Evolutionary conservation across 2,329 filamentous ascomycete genomes (phyloP), one percentile per base, ranked within the genome.

Genomic region (Verticillium nubilum): DNA sequence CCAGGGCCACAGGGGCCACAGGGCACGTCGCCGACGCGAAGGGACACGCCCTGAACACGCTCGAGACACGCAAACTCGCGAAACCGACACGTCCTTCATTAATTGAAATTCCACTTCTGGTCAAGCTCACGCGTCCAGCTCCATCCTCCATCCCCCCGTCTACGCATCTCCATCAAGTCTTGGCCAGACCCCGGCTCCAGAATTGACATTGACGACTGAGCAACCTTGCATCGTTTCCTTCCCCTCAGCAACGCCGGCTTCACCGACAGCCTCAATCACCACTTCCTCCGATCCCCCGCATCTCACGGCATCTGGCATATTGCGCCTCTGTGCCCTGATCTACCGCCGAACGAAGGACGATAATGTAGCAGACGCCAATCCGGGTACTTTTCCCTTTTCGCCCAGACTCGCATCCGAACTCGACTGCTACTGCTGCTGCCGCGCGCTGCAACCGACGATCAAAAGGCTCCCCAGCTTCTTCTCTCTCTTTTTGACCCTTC

Each of bases 41-140:
- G 25, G 42, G 42, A 50, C 42, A 50, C 42, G 42, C 42, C 35
- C 42, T 26, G n/a, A 25, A 50, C 42, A 50, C 42, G 42, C 42
- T 23, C 19, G 19, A 50, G 61, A 69, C 73, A 72, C 73, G 75
- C 72, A 67, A 68, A 68, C 59, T 60, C 76, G 73, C 76, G 76
- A 78, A 78, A 77, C 68, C 57, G 73, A 78, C 76, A 78, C 76
- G 76, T 73, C 74, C 47, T 9, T 23, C 19, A 57, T 63, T 63
- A 63, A 63, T 63, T 63, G 62, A 63, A 62, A 59, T 59, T 60
- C 62, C 60, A n/a, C 17, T 59, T 62, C 59, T 31, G 59, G 61
- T 19, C 29, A 50, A 50, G 19, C 42, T 50, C 42, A 19, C 42
- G 42, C 42, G 42, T 50, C 42, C 42, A 50, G 42, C 42, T 50